Evolutionary conservation across 23 red algal genomes (phyloP).

Genomic region (Agarophyton chilense): DNA sequence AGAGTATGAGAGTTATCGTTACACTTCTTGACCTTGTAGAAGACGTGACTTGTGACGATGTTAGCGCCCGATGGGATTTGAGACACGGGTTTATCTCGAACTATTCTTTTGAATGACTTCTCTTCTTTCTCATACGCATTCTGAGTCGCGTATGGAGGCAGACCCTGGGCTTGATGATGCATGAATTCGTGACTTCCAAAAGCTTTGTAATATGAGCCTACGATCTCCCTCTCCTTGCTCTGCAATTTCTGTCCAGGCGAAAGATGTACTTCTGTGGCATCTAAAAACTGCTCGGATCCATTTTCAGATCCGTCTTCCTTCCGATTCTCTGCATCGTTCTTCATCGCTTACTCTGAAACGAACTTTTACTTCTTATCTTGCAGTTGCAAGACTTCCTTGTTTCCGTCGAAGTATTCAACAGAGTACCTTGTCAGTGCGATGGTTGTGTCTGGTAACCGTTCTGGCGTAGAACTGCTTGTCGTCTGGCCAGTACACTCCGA

Average conservation of each 20-base stretch:
- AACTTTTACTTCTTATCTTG: constrained; percentile 17
- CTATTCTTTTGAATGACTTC: background rate
- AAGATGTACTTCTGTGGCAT: background rate
- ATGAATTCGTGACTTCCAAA: constrained; percentile 24
- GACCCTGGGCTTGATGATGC: constrained; percentile 16
- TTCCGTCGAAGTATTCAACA: constrained; percentile 18
- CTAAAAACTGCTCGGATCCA: background rate
- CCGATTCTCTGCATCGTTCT: background rate
- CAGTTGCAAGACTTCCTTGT: background rate
- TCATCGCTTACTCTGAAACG: background rate
- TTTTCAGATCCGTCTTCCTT: background rate
- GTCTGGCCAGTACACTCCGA: background rate
- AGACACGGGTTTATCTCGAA: background rate
- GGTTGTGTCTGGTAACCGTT: background rate
- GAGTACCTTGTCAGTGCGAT: background rate
- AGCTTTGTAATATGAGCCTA: background rate
- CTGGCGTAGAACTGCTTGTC: background rate
- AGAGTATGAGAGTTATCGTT: background rate
- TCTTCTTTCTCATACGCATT: constrained; percentile 37
- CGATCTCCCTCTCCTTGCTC: background rate
- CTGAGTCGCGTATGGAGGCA: background rate
- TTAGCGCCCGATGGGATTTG: background rate
- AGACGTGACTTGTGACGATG: constrained; percentile 17
- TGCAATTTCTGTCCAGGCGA: constrained; percentile 14
- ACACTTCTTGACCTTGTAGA: constrained; percentile 39